These are phyloP conservation scores for Kwoniella bestiolae DNA, from an alignment of 768 basidiomycete genomes.

Conservation along the genomic window DNA sequence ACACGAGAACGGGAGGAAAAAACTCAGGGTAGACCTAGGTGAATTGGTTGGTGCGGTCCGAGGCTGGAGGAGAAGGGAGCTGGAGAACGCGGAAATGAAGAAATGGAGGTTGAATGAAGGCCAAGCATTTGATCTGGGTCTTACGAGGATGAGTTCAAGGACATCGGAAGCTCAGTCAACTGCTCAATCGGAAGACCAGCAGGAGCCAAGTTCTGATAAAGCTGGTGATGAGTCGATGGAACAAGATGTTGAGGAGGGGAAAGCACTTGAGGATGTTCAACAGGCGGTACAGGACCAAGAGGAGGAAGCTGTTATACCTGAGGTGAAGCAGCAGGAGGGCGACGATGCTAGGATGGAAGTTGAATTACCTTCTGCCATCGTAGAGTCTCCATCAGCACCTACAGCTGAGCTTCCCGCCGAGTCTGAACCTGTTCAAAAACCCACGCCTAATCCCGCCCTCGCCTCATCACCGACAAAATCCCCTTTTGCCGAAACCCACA, in stretches of 20 bases:
- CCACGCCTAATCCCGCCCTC: neutral
- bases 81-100: conserved; percentile 40
- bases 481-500: neutral
- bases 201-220: neutral
- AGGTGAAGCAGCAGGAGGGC: neutral
- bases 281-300: neutral
- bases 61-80: conserved; percentile 53
- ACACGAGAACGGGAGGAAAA: conserved; percentile 31
- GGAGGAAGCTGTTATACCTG: neutral
- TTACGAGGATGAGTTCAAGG: conserved; percentile 16
- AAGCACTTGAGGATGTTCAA: neutral
- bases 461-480: neutral
- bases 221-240: conserved; percentile 11
- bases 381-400: neutral
- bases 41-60: conserved; percentile 50
- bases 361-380: neutral
- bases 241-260: neutral
- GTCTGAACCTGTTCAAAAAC: neutral
- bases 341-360: neutral
- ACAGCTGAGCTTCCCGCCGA: neutral
- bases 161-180: neutral
- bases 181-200: neutral
- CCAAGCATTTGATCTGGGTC: conserved; percentile 8
- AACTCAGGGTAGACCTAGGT: conserved; percentile 41
- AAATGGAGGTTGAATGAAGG: conserved; percentile 23